Base-by-base conservation (phyloP, 2,329 filamentous ascomycete species). In the Trichoderma sp. region DNA sequence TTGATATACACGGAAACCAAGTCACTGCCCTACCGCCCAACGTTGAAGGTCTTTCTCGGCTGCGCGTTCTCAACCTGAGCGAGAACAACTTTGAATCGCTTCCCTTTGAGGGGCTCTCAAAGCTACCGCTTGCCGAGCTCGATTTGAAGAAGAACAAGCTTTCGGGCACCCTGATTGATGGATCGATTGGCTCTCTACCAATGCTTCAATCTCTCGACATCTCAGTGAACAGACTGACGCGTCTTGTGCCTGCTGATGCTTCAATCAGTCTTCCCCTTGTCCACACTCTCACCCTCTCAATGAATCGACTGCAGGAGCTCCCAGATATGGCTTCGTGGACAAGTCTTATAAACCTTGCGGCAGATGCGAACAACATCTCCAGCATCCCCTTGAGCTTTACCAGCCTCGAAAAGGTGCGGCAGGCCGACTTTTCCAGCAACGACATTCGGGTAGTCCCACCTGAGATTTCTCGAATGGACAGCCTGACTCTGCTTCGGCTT, bases 351-450 rank as follows among this genome's bases (percentile, higher is more conserved):
- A 94, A 91, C 1, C 82, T 99, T 12, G 86, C 90, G 2, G 91
- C 91, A 0, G 93, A 95, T 64, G 93, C 97, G 76, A 99, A 99
- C 79, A 91, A 87, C 76, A 89, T 99, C 28, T 84, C 87, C 2
- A 84, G 86, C 4, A 86, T 98, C n/a, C 96, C 95, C 0, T 85
- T 89, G 34, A 94, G 94, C 0, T 93, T 98, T 74, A 85, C 87
- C 1, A 84, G 83, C 2, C 86, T 98, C 0, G 82, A 86, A 43
- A 90, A 89, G 71, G 81, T 98, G 15, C 91, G 90, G 64, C 92
- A 91, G 71, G 92, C 91, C 34, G 94, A 98, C 80, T 91, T 98
- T 75, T 93, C 92, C 0, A 90, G 91, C 75, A 99, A 99, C 78
- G 90, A 96, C 74, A 89, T 99, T 62, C 89, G 89, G 2, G 84